A percentile compares a stretch with the other conserved stretches of the same genome.
These are phyloP conservation scores for Cyathus striatus DNA, from an alignment of 768 basidiomycete species.

Conservation along the genomic window DNA sequence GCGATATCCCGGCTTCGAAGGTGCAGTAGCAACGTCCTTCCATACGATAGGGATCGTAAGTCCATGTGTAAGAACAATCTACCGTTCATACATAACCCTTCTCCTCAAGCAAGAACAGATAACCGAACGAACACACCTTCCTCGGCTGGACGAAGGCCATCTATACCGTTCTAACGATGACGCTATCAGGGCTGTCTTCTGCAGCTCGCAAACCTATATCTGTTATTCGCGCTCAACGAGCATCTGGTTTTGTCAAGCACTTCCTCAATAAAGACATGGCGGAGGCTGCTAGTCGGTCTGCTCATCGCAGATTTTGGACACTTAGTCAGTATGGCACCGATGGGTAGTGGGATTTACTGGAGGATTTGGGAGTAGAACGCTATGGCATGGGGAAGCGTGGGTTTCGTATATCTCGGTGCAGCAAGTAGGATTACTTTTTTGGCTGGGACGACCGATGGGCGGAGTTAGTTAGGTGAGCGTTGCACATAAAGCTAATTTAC, in stretches of 20 bases:
- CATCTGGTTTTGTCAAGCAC: constrained; percentile 43
- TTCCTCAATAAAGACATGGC: constrained; percentile 33
- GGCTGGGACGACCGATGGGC: too few relatives aligned
- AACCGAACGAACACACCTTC: too few relatives aligned
- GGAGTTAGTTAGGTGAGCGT: too few relatives aligned
- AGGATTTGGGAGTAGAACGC: constrained; percentile 44
- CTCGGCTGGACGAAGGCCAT: too few relatives aligned
- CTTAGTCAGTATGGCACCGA: constrained; percentile 37
- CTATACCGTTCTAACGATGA: too few relatives aligned
- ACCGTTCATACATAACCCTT: too few relatives aligned
- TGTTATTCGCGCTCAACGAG: constrained; percentile 47
- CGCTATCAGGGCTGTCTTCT: too few relatives aligned
- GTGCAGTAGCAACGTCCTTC: constrained; percentile 66
- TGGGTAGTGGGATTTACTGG: constrained; percentile 37
- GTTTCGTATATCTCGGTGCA: constrained; percentile 45
- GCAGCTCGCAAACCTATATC: constrained; percentile 46
- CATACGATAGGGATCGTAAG: constrained; percentile 75
- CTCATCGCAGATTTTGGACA: constrained; percentile 48
- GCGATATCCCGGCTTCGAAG: constrained; percentile 61
- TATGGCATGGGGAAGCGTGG: constrained; percentile 51
- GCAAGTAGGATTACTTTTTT: constrained; percentile 35
- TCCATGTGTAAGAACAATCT: constrained; percentile 78
- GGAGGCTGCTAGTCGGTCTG: constrained; percentile 33
- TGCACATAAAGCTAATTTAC: too few relatives aligned
- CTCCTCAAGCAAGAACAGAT: too few relatives aligned